phyloP scores from a whole-genome alignment of 495 filamentous ascomycete species.

The Xylaria acuta region DNA sequence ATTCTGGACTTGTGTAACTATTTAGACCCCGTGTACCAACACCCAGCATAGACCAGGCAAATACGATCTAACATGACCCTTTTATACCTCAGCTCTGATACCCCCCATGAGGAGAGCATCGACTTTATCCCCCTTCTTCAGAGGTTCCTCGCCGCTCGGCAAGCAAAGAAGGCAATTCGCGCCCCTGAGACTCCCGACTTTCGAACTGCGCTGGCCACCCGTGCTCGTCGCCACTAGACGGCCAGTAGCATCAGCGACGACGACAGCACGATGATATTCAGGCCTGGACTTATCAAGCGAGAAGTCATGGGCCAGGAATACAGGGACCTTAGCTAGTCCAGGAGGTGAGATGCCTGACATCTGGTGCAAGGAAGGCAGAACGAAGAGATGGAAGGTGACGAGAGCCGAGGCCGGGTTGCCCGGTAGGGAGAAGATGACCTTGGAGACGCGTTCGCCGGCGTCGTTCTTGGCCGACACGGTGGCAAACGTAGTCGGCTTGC shows the following conservation, averaged over 20 bases:
- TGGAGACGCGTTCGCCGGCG: conserved; percentile 61
- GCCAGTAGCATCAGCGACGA: conserved; percentile 64
- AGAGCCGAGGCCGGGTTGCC: conserved; percentile 94
- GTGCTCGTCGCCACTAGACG: conserved; percentile 79
- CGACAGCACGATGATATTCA: conserved; percentile 86
- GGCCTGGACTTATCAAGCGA: conserved; percentile 72
- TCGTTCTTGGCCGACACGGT: conserved; percentile 74
- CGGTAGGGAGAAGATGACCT: conserved; percentile 87
- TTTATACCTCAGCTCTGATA: conserved; percentile 40
- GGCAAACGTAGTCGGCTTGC: conserved; percentile 96
- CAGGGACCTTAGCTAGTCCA: conserved; percentile 74
- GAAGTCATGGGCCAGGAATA: conserved; percentile 74
- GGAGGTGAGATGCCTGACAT: conserved; percentile 64
- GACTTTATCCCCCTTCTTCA: conserved; percentile 51
- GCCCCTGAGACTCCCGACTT: conserved; percentile 83
- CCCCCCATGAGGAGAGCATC: conserved; percentile 53
- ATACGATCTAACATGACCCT: neutral
- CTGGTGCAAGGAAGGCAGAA: conserved; percentile 84
- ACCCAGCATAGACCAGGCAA: neutral
- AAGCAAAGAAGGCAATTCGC: conserved; percentile 88
- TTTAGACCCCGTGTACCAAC: neutral
- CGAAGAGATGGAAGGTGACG: conserved; percentile 93
- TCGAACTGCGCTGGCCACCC: conserved; percentile 86
- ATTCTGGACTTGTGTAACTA: neutral
- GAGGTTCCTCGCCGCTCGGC: conserved; percentile 55